These are phyloP conservation scores for Podospora appendiculata DNA, from an alignment of 495 filamentous ascomycete genomes.

Conservation along the genomic window DNA sequence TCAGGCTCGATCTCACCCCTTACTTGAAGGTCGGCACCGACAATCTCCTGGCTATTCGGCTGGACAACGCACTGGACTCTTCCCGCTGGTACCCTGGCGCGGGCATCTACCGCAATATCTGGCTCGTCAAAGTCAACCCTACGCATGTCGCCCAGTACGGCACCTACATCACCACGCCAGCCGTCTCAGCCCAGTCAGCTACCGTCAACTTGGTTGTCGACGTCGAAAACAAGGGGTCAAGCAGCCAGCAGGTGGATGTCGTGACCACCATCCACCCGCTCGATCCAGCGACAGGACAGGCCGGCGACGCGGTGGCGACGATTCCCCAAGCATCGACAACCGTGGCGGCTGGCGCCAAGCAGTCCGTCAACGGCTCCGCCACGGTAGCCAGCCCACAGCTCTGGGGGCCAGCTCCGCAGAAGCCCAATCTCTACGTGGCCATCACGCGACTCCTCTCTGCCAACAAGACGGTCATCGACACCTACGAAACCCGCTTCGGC, in stretches of 20 bases:
- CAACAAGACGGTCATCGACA: constrained; percentile 23
- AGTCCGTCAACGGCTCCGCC: constrained; percentile 24
- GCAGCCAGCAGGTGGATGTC: constrained; percentile 17
- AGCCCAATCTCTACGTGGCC: constrained; percentile 38
- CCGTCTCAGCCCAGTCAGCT: constrained; percentile 31
- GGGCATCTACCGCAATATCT: constrained; percentile 44
- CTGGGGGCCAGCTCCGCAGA: constrained; percentile 41
- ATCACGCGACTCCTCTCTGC: constrained; percentile 21
- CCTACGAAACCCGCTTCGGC: constrained; percentile 41
- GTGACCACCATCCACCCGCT: constrained; percentile 20
- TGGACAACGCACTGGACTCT: constrained; percentile 36
- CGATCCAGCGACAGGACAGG: constrained; percentile 14
- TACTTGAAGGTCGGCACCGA: constrained; percentile 27
- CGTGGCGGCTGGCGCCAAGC: constrained; percentile 19
- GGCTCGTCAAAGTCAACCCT: constrained; percentile 37
- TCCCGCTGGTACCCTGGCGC: constrained; percentile 46
- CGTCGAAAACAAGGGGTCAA: constrained; percentile 28
- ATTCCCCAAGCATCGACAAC: constrained; percentile 15
- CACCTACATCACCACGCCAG: constrained; percentile 34
- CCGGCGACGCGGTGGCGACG: constrained; percentile 13
- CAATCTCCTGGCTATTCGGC: constrained; percentile 39
- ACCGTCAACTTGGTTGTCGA: constrained; percentile 29
- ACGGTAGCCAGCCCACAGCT: constrained; percentile 31
- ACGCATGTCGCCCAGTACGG: constrained; percentile 37
- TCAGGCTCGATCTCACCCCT: constrained; percentile 41